Percentiles rank a stretch among this genome's conserved stretches.
These are phyloP conservation scores for Akebia trifoliata DNA, from an alignment of 164 flowering plant genomes.

Conservation along the genomic window DNA sequence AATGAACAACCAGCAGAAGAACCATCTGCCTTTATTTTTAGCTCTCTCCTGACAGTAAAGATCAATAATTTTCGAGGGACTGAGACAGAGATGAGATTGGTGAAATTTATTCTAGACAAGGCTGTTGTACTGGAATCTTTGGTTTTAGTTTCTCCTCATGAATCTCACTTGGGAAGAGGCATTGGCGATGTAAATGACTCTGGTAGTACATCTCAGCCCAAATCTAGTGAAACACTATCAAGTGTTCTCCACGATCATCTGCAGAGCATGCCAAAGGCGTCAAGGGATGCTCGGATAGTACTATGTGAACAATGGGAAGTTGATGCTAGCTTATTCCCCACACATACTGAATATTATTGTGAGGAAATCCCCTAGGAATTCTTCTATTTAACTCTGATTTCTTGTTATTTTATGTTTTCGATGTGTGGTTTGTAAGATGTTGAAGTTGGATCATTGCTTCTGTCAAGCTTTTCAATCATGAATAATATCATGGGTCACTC, in stretches of 20 bases:
- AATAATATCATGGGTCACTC: too few species aligned
- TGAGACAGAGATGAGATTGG: slow-evolving; percentile 1
- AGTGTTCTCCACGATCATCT: slow-evolving; percentile 6
- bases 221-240: not conserved
- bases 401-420: too few species aligned
- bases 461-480: too few species aligned
- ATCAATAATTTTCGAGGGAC: slow-evolving; percentile 11
- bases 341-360: slow-evolving; percentile 4
- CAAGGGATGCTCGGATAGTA: slow-evolving; percentile 5
- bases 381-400: too few species aligned
- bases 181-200: not conserved
- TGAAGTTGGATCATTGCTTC: too few species aligned
- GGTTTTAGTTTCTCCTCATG: slow-evolving; percentile 2
- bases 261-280: slow-evolving; percentile 3
- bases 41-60: slow-evolving; percentile 6
- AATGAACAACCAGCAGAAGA: not conserved
- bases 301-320: not conserved
- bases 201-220: not conserved
- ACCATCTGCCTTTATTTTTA: not conserved
- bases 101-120: slow-evolving; percentile 10
- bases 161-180: not conserved
- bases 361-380: too few species aligned
- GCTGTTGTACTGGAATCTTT: slow-evolving; percentile 2
- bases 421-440: too few species aligned
- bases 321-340: not conserved